phyloP scores from a whole-genome alignment of 345 rosid species.

The Pistacia atlantica region DNA sequence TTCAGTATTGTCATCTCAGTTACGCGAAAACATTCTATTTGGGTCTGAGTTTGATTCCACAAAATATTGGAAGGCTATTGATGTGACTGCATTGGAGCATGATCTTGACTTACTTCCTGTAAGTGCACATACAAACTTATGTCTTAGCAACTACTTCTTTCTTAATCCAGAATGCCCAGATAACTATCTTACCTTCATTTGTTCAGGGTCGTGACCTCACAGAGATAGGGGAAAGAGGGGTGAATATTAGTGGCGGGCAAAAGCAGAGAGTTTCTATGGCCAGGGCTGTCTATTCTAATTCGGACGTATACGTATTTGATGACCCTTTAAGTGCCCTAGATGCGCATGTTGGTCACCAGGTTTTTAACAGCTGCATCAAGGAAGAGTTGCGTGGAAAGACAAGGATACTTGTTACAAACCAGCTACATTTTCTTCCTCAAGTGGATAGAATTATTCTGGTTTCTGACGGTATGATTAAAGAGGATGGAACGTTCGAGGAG shows the following conservation, averaged over 20 bases:
- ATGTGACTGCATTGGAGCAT: slow-evolving; percentile 75
- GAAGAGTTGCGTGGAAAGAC: slow-evolving; percentile 78
- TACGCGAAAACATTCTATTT: slow-evolving; percentile 86
- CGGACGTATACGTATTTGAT: slow-evolving; percentile 92
- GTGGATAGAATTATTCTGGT: slow-evolving; percentile 79
- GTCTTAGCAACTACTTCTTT: background rate
- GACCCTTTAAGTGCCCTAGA: slow-evolving; percentile 98
- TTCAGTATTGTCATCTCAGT: slow-evolving; percentile 42
- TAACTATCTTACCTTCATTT: slow-evolving; percentile 16
- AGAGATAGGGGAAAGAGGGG: slow-evolving; percentile 99
- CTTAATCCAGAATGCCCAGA: slow-evolving; percentile 12
- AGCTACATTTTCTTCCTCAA: slow-evolving; percentile 93
- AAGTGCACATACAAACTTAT: slow-evolving; percentile 39
- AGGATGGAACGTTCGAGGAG: slow-evolving; percentile 89
- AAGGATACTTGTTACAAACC: slow-evolving; percentile 92
- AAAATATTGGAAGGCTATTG: slow-evolving; percentile 75
- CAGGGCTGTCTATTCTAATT: slow-evolving; percentile 89
- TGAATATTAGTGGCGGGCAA: slow-evolving; percentile 98
- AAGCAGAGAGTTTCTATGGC: slow-evolving; percentile 99
- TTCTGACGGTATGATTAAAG: slow-evolving; percentile 75
- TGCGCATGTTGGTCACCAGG: slow-evolving; percentile 93
- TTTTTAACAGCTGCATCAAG: slow-evolving; percentile 85
- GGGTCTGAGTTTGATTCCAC: slow-evolving; percentile 66
- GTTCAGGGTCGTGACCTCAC: slow-evolving; percentile 84
- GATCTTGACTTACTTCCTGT: slow-evolving; percentile 86